Percentiles rank a stretch among this genome's conserved stretches.
phyloP scores from a whole-genome alignment of 257 asterid genomes.

The Jasminum sambac region DNA sequence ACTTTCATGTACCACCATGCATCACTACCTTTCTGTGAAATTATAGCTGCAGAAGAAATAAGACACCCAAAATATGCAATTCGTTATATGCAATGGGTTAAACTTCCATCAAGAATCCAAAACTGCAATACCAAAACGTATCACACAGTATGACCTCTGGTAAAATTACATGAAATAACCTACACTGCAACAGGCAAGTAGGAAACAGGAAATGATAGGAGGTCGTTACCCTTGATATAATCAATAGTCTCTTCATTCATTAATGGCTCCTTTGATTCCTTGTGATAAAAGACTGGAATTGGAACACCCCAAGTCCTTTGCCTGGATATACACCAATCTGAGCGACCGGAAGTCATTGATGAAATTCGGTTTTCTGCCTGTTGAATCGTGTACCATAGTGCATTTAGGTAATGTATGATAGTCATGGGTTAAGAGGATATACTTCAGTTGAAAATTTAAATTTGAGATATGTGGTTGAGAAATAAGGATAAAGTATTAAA shows the following conservation, averaged over 20 bases:
- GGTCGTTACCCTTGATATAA: slow-evolving; percentile 75
- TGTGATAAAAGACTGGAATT: slow-evolving; percentile 91
- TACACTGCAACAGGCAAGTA: slow-evolving; percentile 7
- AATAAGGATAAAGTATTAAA: too few relatives aligned
- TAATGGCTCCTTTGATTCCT: slow-evolving; percentile 81
- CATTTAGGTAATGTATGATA: slow-evolving; percentile 19
- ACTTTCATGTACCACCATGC: slow-evolving; percentile 99
- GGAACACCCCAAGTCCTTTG: slow-evolving; percentile 99
- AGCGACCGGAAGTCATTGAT: slow-evolving; percentile 91
- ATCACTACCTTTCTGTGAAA: slow-evolving; percentile 92
- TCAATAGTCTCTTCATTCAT: slow-evolving; percentile 82
- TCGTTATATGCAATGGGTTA: neutral
- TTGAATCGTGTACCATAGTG: slow-evolving; percentile 18
- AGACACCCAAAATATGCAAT: neutral
- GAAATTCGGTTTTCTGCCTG: slow-evolving; percentile 91
- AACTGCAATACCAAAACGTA: neutral
- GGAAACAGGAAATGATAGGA: slow-evolving; percentile 15
- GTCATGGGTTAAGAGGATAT: neutral
- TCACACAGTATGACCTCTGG: neutral
- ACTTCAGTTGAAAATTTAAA: neutral
- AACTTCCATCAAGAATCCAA: neutral
- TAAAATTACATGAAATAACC: slow-evolving; percentile 5
- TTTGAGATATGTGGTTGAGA: too few relatives aligned
- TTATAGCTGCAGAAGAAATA: slow-evolving; percentile 62
- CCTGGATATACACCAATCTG: slow-evolving; percentile 98